Conservation (phyloP, 768 basidiomycete species). For the Termitomyces sp. region DNA sequence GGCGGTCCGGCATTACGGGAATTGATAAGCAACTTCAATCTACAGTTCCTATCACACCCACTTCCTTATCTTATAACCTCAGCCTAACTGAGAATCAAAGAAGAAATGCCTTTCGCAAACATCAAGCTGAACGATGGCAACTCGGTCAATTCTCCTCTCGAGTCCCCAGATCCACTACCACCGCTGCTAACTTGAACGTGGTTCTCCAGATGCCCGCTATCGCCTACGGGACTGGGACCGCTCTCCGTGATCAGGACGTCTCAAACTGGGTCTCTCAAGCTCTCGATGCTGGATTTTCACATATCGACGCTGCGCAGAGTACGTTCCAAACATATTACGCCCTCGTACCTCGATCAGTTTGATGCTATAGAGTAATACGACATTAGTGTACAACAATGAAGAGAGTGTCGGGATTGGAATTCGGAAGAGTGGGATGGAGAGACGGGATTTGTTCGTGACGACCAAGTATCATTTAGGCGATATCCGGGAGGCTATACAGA, state of each 20-base stretch:
- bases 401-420: conserved; percentile 37
- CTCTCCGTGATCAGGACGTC: conserved; percentile 5
- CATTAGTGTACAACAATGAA: conserved; percentile 35
- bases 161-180: background rate
- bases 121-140: conserved; percentile 14
- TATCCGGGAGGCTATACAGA: conserved; percentile 35
- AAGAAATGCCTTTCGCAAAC: conserved; percentile 9
- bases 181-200: background rate
- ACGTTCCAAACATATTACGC: background rate
- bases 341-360: conserved; percentile 14
- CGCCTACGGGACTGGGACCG: conserved; percentile 15
- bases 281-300: conserved; percentile 13
- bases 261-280: conserved; percentile 11
- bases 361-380: background rate
- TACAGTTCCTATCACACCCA: background rate
- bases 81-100: no score
- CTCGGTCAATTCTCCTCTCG: background rate
- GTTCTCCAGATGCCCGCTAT: conserved; percentile 12
- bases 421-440: conserved; percentile 40
- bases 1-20: no score
- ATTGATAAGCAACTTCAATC: no score
- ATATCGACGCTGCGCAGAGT: conserved; percentile 24
- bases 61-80: no score
- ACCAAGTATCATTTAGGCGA: conserved; percentile 48
- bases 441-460: conserved; percentile 46